These are phyloP conservation scores for Ceratobasidium sp. DNA, from an alignment of 1,284 basidiomycete genomes.

Conservation along the genomic window DNA sequence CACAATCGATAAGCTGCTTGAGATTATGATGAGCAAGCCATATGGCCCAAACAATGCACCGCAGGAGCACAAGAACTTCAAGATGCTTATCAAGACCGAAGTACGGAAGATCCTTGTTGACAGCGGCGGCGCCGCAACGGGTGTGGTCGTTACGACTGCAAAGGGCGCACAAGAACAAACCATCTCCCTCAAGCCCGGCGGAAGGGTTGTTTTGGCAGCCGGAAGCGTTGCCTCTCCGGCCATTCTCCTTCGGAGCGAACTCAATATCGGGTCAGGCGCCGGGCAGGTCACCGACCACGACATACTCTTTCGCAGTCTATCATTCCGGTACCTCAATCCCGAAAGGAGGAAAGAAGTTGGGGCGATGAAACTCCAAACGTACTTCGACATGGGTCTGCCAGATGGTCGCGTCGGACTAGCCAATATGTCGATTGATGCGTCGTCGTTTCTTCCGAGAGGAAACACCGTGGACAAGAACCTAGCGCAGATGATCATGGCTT, in stretches of 20 bases:
- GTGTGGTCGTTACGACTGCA: conserved; percentile 30
- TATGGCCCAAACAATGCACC: conserved; percentile 8
- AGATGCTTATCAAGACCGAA: conserved; percentile 48
- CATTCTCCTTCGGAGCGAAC: conserved; percentile 49
- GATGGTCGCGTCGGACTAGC: conserved; percentile 42
- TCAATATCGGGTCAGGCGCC: conserved; percentile 13
- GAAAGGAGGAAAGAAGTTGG: conserved; percentile 41
- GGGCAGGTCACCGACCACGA: conserved; percentile 51
- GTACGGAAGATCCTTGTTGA: conserved; percentile 40
- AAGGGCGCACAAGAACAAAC: conserved; percentile 37
- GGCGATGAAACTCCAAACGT: conserved; percentile 51
- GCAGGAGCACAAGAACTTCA: conserved; percentile 46
- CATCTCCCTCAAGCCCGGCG: conserved; percentile 42
- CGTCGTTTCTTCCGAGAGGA: conserved; percentile 50
- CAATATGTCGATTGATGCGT: conserved; percentile 51
- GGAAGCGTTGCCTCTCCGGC: conserved; percentile 50
- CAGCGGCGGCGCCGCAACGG: neutral
- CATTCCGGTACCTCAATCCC: conserved; percentile 50
- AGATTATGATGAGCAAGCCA: conserved; percentile 50
- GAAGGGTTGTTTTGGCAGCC: conserved; percentile 49
- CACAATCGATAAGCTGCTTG: conserved; percentile 50
- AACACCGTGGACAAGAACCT: conserved; percentile 36
- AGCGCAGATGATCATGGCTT: conserved; percentile 49
- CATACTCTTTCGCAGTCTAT: conserved; percentile 44
- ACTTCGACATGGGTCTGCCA: conserved; percentile 29